Conservation (phyloP, 75 land plant genomes). For the Pseudotsuga menziesii region DNA sequence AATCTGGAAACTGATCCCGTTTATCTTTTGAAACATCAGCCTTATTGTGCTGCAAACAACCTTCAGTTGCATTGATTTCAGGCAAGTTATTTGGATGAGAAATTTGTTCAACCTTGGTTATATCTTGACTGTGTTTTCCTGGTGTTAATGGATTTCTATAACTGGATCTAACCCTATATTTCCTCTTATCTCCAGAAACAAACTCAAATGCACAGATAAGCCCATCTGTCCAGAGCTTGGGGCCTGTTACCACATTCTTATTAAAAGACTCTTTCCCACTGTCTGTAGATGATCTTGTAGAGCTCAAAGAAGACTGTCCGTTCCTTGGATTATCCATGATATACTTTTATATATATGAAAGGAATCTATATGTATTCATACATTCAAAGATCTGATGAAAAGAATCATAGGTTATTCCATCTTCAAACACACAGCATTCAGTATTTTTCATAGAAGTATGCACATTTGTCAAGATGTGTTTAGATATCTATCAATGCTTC, state of each 20-base stretch:
- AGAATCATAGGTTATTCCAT: too few species aligned
- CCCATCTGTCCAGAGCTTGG: slow-evolving; percentile 84
- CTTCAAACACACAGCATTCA: too few species aligned
- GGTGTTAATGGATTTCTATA: slow-evolving; percentile 5
- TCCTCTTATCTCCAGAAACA: slow-evolving; percentile 30
- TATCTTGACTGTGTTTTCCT: slow-evolving; percentile 9
- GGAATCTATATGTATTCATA: too few species aligned
- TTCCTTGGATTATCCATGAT: too few species aligned
- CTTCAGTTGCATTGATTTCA: slow-evolving; percentile 3
- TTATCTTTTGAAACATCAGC: neutral
- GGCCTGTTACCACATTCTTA: slow-evolving; percentile 25
- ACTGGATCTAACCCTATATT: slow-evolving; percentile 7
- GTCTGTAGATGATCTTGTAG: neutral
- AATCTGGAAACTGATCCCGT: slow-evolving; percentile 2
- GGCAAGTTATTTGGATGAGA: neutral
- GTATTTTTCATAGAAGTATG: too few species aligned
- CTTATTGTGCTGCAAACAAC: slow-evolving; percentile 8
- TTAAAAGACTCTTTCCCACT: neutral
- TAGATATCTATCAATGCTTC: too few species aligned
- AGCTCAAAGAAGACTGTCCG: too few species aligned
- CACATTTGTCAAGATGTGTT: too few species aligned
- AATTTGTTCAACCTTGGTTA: slow-evolving; percentile 2
- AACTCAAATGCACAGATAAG: slow-evolving; percentile 87
- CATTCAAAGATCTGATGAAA: too few species aligned
- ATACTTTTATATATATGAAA: too few species aligned